These are phyloP conservation scores for Leccinum barrowsii DNA, from an alignment of 768 basidiomycete genomes.

Conservation along the genomic window DNA sequence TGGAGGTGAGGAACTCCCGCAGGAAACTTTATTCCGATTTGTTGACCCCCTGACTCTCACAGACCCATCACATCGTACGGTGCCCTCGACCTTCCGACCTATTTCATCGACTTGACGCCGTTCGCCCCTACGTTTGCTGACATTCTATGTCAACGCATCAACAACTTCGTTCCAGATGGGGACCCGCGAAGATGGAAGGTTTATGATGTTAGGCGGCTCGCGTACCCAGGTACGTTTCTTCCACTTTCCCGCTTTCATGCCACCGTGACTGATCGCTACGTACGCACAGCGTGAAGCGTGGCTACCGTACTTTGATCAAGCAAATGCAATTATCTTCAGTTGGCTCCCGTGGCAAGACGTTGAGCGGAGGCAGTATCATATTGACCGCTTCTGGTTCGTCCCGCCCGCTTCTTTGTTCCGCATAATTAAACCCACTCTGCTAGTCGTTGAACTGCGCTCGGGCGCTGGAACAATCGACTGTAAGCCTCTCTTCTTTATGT, in stretches of 20 bases:
- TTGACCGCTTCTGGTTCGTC: conserved; percentile 79
- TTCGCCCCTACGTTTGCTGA: conserved; percentile 70
- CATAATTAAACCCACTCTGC: conserved; percentile 19
- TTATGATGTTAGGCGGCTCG: conserved; percentile 73
- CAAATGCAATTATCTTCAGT: conserved; percentile 72
- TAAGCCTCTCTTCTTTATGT: conserved; percentile 35
- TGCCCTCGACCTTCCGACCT: conserved; percentile 73
- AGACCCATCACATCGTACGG: conserved; percentile 77
- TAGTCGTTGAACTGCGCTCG: conserved; percentile 79
- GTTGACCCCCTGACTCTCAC: not conserved
- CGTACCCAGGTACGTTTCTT: conserved; percentile 51
- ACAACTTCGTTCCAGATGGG: conserved; percentile 22
- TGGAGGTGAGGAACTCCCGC: conserved; percentile 51
- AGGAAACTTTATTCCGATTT: not conserved
- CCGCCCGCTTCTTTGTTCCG: not conserved
- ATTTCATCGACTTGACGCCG: conserved; percentile 74
- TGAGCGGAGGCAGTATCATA: conserved; percentile 78
- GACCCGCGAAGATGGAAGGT: conserved; percentile 60
- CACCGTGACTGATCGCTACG: not conserved
- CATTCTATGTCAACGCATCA: not conserved
- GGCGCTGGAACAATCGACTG: conserved; percentile 83
- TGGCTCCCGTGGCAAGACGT: conserved; percentile 77
- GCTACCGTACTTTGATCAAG: conserved; percentile 78
- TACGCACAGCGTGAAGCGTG: conserved; percentile 62
- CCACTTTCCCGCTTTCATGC: not conserved